These are phyloP conservation scores for Tricharina praecox DNA, from an alignment of 495 filamentous ascomycete species.

Conservation along the genomic window DNA sequence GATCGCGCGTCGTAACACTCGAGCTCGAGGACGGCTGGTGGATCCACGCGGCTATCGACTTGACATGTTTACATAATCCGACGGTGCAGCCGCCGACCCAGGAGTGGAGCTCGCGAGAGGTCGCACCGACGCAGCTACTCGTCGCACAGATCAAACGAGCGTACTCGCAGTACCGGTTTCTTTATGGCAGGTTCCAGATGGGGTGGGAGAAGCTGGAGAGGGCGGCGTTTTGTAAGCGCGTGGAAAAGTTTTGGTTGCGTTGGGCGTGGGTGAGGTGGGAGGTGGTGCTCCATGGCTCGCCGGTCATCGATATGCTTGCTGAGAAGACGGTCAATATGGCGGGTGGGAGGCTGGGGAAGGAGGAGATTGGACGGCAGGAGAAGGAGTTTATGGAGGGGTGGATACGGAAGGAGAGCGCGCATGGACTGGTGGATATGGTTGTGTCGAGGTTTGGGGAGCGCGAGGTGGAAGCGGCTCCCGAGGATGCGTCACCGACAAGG, in stretches of 20 bases:
- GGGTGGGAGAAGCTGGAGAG: slow-evolving; percentile 38
- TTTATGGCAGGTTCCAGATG: slow-evolving; percentile 45
- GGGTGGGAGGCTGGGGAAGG: slow-evolving; percentile 78
- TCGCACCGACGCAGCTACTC: slow-evolving; percentile 63
- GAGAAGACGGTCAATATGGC: slow-evolving; percentile 69
- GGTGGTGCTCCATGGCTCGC: slow-evolving; percentile 75
- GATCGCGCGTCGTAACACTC: slow-evolving; percentile 61
- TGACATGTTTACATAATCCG: slow-evolving; percentile 26
- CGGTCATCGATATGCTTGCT: slow-evolving; percentile 51
- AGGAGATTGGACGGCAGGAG: slow-evolving; percentile 87
- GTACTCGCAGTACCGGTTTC: slow-evolving; percentile 69
- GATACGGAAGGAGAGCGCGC: slow-evolving; percentile 40
- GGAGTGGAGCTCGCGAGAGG: slow-evolving; percentile 77
- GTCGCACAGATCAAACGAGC: slow-evolving; percentile 67
- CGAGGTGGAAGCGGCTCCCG: slow-evolving; percentile 1
- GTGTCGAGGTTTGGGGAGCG: slow-evolving; percentile 67
- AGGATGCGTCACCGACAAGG: neutral
- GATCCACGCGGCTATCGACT: slow-evolving; percentile 35
- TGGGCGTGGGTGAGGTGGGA: slow-evolving; percentile 68
- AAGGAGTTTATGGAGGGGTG: slow-evolving; percentile 79
- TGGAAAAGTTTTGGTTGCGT: slow-evolving; percentile 68
- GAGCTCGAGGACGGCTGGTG: slow-evolving; percentile 87
- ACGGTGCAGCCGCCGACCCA: slow-evolving; percentile 27
- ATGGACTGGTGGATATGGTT: slow-evolving; percentile 61
- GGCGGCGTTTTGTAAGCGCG: slow-evolving; percentile 40